Conservation (phyloP, 2,329 filamentous ascomycete genomes). For the Penicillium oxalicum region DNA sequence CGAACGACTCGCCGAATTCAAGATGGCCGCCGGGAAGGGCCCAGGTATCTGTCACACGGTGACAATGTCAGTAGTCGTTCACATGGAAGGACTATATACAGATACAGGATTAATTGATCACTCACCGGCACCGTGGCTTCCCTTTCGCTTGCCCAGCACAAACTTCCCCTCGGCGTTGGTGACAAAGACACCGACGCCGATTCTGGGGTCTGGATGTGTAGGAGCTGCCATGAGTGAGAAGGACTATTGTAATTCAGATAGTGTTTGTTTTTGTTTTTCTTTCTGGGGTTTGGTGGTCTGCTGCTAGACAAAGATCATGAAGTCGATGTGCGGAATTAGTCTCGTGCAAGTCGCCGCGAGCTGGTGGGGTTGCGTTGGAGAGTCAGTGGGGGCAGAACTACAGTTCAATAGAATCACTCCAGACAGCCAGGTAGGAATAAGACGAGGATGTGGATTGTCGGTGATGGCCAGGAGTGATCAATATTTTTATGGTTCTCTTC, state of each 20-base stretch:
- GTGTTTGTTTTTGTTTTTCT: not conserved
- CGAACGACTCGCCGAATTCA: slow-evolving; percentile 60
- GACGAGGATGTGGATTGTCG: no score
- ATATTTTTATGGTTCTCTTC: no score
- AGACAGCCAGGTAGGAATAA: no score
- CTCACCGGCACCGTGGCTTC: slow-evolving; percentile 44
- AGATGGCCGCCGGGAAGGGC: slow-evolving; percentile 71
- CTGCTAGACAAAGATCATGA: no score
- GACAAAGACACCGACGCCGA: slow-evolving; percentile 48
- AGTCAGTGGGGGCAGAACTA: not conserved
- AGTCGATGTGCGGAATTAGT: no score
- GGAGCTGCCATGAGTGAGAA: not conserved
- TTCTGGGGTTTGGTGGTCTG: not conserved
- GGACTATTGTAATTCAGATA: not conserved
- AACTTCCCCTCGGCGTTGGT: slow-evolving; percentile 39
- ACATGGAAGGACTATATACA: no score
- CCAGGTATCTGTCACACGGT: slow-evolving; percentile 46
- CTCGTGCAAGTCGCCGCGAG: not conserved
- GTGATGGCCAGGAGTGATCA: no score
- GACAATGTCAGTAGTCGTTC: no score
- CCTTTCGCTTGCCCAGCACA: slow-evolving; percentile 44
- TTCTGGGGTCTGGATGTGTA: slow-evolving; percentile 22
- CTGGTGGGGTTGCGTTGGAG: not conserved
- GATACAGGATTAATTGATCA: not conserved
- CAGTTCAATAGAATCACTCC: no score